These are phyloP conservation scores for Furcasterigmium sp. DNA, from an alignment of 2,329 filamentous ascomycete genomes.

Conservation along the genomic window DNA sequence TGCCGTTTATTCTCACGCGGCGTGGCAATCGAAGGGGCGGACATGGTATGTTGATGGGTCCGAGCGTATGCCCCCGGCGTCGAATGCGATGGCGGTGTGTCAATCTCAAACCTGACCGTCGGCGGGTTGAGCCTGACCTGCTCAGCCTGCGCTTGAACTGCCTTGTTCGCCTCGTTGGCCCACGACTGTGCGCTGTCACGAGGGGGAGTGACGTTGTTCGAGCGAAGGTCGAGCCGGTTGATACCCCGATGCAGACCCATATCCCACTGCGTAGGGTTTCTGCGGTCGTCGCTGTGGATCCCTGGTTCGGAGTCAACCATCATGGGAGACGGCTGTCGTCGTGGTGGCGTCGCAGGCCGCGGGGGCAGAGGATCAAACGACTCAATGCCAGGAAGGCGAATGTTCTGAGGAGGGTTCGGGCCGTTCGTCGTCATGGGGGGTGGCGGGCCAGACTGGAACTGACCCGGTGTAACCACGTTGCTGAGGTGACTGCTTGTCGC, in stretches of 20 bases:
- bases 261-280: conserved; percentile 56
- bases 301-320: conserved; percentile 55
- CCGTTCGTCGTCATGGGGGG: conserved; percentile 39
- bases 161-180: conserved; percentile 51
- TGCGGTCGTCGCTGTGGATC: conserved; percentile 39
- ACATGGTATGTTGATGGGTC: conserved; percentile 53
- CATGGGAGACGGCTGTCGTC: conserved; percentile 70
- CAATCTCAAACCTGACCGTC: conserved; percentile 50
- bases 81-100: conserved; percentile 26
- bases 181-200: conserved; percentile 48
- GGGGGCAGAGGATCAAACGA: conserved; percentile 77
- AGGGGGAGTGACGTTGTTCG: conserved; percentile 38
- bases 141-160: conserved; percentile 50
- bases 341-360: conserved; percentile 55
- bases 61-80: conserved; percentile 3
- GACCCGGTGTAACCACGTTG: conserved; percentile 67
- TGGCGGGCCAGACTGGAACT: conserved; percentile 48
- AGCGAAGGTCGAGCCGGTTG: conserved; percentile 60
- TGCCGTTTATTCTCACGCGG: conserved; percentile 60
- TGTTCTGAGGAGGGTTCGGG: conserved; percentile 48
- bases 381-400: conserved; percentile 83
- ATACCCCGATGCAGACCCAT: conserved; percentile 61
- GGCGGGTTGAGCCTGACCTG: conserved; percentile 39
- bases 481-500: conserved; percentile 68
- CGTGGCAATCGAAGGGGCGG: conserved; percentile 50